Conservation (phyloP, 345 rosid species). For the Euphorbia tirucalli region DNA sequence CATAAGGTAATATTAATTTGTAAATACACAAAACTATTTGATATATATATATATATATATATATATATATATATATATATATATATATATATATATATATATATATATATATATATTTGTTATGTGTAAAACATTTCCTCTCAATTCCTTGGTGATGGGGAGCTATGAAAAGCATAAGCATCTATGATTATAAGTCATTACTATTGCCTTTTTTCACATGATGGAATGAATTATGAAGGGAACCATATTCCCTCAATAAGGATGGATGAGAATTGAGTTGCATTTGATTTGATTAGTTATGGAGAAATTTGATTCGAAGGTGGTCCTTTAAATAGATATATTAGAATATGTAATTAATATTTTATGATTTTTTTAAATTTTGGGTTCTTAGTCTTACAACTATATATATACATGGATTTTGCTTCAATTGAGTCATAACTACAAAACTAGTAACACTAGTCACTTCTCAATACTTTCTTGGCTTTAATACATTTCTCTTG, state of each 20-base stretch:
- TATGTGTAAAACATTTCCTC: too few relatives aligned
- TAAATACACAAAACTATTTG: too few relatives aligned
- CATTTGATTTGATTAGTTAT: neutral
- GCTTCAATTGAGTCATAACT: neutral
- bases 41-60: too few relatives aligned
- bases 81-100: too few relatives aligned
- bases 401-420: neutral
- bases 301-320: conserved; percentile 9
- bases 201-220: neutral
- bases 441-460: neutral
- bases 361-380: neutral
- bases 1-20: too few relatives aligned
- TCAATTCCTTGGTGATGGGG: neutral
- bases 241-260: conserved; percentile 41
- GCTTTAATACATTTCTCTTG: neutral
- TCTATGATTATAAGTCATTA: neutral
- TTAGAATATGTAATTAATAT: neutral
- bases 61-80: too few relatives aligned
- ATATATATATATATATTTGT: too few relatives aligned
- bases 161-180: neutral
- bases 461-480: neutral
- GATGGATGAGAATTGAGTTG: conserved; percentile 24
- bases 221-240: conserved; percentile 26
- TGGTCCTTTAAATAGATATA: conserved; percentile 10
- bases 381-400: neutral